phyloP scores from a whole-genome alignment of 352 stramenopile genomes.

The Pythium folliculosum region DNA sequence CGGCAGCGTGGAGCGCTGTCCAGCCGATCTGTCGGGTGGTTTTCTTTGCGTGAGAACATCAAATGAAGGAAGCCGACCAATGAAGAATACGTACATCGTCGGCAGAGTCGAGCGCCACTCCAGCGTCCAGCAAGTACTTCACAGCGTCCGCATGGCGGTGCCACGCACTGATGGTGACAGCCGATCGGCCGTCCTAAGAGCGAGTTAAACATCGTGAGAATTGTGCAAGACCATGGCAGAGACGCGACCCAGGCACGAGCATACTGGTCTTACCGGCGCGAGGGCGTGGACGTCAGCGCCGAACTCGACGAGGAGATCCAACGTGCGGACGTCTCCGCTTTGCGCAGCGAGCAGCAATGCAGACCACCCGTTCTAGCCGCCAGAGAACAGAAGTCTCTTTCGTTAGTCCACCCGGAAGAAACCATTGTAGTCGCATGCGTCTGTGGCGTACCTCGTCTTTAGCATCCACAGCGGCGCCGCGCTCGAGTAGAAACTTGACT shows the following conservation, averaged over 20 bases:
- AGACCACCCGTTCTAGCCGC: neutral
- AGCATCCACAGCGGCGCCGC: neutral
- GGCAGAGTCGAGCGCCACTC: neutral
- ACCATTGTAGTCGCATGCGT: too few relatives aligned
- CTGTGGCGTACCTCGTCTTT: neutral
- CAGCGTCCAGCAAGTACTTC: neutral
- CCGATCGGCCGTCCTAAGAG: neutral
- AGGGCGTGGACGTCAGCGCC: neutral
- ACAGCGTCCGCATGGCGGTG: neutral
- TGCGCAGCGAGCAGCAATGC: neutral
- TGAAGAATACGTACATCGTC: neutral
- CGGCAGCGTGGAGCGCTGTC: neutral
- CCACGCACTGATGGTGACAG: neutral
- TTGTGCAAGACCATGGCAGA: neutral
- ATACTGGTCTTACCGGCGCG: neutral
- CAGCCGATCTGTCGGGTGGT: neutral
- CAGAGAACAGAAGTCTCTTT: neutral
- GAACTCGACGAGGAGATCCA: neutral
- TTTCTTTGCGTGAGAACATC: neutral
- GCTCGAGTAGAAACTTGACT: conserved; percentile 10
- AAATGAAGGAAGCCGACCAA: too few relatives aligned
- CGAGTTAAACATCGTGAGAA: neutral
- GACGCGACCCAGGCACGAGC: neutral
- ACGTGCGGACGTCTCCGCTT: neutral
- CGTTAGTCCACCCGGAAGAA: too few relatives aligned